A percentile compares a stretch with the other conserved stretches of the same genome.
Conservation (phyloP, 2,329 filamentous ascomycete species). For the Diaporthe aspalathi region DNA sequence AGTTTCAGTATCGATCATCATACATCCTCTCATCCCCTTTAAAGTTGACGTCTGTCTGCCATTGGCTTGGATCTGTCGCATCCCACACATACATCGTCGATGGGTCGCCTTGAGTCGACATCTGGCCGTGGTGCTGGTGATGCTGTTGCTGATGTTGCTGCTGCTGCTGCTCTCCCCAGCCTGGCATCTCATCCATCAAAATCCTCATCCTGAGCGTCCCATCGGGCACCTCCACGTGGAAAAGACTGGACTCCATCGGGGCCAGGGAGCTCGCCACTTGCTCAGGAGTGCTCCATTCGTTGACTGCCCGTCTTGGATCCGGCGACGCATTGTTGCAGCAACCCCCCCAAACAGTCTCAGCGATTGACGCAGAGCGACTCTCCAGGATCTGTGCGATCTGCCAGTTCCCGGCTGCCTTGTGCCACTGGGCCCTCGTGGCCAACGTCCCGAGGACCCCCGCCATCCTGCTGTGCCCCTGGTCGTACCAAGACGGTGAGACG, state of each 20-base stretch:
- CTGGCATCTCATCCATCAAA: neutral
- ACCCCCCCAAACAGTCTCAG: conserved; percentile 14
- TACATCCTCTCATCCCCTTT: neutral
- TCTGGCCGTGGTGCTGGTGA: neutral
- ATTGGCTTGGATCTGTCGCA: neutral
- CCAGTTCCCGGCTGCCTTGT: conserved; percentile 29
- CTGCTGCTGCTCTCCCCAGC: neutral
- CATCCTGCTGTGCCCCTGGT: neutral
- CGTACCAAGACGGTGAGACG: neutral
- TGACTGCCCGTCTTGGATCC: neutral
- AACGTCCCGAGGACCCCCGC: neutral
- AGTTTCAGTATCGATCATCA: neutral
- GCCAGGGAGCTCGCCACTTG: neutral
- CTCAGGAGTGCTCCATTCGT: neutral
- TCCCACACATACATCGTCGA: neutral
- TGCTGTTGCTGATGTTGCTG: neutral
- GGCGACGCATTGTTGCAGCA: neutral
- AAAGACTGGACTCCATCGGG: neutral
- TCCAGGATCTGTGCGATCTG: conserved; percentile 15
- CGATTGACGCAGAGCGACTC: neutral
- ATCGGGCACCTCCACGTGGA: neutral
- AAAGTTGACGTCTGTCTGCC: conserved; percentile 1
- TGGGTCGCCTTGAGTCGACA: neutral
- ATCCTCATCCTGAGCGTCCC: neutral
- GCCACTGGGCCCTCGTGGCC: neutral